Base-by-base conservation (phyloP, 1,284 basidiomycete species). In the Puccinia novopanici region DNA sequence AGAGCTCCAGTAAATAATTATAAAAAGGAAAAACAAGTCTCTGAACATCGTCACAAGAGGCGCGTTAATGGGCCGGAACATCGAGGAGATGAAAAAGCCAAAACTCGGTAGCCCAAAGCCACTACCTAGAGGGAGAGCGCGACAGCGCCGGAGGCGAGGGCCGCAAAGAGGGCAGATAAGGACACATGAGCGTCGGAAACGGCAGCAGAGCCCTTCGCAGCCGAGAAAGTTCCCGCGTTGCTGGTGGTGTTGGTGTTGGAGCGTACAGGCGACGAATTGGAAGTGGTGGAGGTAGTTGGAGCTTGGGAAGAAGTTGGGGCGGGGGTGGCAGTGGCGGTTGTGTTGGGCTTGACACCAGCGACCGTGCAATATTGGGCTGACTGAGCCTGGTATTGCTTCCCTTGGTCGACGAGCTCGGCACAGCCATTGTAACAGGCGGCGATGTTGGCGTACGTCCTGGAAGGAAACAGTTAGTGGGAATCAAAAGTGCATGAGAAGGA, bases 371-470 rank as follows among this genome's bases (percentile, higher is more conserved):
- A 71, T 12, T 70, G 65, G 13, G 42, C 13, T 4, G 76, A 55
- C 50, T 78, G 76, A 27, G 48, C 48, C n/a, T 78, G 65, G 40
- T 71, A 78, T 40, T 45, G n/a, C n/a, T 65, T n/a, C 10, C 76
- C 67, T 40, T 55, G 52, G n/a, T 55, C 67, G 27, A 50, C 37
- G 34, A 78, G 54, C 19, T 78, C 65, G n/a, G 76, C 42, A 40
- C 76, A 78, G 30, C 50, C 67, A 37, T 78, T 78, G 67, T 78
- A 78, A 34, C 76, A 78, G n/a, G 48, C 34, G n/a, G 76, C 76
- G 13, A 78, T 57, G 52, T 78, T 71, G 52, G 65, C 65, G n/a
- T 78, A 71, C 2, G 76, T 78, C 54, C 76, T 78, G 24, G 19
- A 30, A 30, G 42, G 22, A 48, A 3, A 6, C 30, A 30, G 52